phyloP scores from a whole-genome alignment of 2,329 filamentous ascomycete species.

The Colletotrichum sp. region DNA sequence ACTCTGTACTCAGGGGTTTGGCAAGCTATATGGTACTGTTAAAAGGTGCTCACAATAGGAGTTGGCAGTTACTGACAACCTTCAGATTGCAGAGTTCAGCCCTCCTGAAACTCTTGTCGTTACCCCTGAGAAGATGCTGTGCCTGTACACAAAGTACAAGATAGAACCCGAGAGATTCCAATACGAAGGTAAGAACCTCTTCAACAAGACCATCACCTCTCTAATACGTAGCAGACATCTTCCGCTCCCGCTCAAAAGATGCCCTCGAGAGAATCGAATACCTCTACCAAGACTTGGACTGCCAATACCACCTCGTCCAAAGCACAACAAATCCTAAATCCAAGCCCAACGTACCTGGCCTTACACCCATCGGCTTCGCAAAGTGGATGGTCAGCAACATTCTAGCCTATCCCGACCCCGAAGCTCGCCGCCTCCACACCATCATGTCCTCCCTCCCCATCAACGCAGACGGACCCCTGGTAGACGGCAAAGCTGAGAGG shows the following conservation, averaged over 20 bases:
- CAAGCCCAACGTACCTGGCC: slow-evolving; percentile 64
- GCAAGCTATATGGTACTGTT: slow-evolving; percentile 72
- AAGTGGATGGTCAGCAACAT: slow-evolving; percentile 77
- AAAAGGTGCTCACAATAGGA: background rate
- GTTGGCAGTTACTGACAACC: background rate
- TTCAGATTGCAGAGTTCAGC: slow-evolving; percentile 34
- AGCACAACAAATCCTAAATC: slow-evolving; percentile 45
- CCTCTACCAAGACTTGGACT: slow-evolving; percentile 60
- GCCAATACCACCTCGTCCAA: slow-evolving; percentile 71
- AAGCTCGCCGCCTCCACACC: slow-evolving; percentile 72
- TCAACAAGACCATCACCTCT: background rate
- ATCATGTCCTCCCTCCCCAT: slow-evolving; percentile 76
- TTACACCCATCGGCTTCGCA: slow-evolving; percentile 72
- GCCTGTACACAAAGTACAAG: slow-evolving; percentile 73
- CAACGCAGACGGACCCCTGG: slow-evolving; percentile 49
- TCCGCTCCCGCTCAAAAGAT: slow-evolving; percentile 46
- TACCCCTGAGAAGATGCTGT: slow-evolving; percentile 75
- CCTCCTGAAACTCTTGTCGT: slow-evolving; percentile 61
- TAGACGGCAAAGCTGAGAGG: slow-evolving; percentile 70
- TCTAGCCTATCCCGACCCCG: slow-evolving; percentile 76
- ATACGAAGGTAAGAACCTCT: slow-evolving; percentile 63
- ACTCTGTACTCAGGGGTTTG: slow-evolving; percentile 75
- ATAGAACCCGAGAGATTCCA: slow-evolving; percentile 71
- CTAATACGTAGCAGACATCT: slow-evolving; percentile 49
- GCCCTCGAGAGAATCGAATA: slow-evolving; percentile 58